Evolutionary conservation across 768 basidiomycete species (phyloP).

Genomic region (Auricularia cornea): DNA sequence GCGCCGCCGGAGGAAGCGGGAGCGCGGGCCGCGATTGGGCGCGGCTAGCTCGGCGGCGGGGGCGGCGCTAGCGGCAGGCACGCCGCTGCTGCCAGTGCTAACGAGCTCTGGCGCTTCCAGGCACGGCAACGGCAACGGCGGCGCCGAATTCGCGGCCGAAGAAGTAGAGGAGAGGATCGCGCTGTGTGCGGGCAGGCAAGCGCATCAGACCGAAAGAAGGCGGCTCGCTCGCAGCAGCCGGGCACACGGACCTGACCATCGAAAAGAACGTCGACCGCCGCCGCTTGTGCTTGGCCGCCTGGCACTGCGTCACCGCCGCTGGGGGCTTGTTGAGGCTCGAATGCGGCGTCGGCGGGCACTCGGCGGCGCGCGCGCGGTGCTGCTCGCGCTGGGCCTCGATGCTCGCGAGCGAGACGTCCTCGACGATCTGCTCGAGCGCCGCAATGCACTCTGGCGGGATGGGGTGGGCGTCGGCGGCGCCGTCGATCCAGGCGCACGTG

Average conservation of each 20-base stretch:
- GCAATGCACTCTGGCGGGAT: slow-evolving; percentile 32
- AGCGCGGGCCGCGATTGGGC: slow-evolving; percentile 13
- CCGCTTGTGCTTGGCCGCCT: slow-evolving; percentile 50
- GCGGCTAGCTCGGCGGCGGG: slow-evolving; percentile 18
- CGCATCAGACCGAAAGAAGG: neutral
- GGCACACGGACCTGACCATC: neutral
- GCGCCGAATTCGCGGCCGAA: slow-evolving; percentile 19
- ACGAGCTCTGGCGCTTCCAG: too few species aligned
- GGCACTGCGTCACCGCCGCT: slow-evolving; percentile 16
- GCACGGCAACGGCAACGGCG: neutral
- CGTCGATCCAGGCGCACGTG: slow-evolving; percentile 51
- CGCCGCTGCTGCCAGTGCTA: slow-evolving; percentile 15
- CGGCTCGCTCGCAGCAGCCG: neutral
- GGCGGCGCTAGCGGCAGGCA: slow-evolving; percentile 16
- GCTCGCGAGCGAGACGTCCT: slow-evolving; percentile 33
- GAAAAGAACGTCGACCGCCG: slow-evolving; percentile 43
- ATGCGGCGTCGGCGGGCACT: neutral
- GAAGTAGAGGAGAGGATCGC: slow-evolving; percentile 25
- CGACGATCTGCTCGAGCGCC: slow-evolving; percentile 42
- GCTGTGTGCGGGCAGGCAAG: slow-evolving; percentile 10
- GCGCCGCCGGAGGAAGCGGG: slow-evolving; percentile 44
- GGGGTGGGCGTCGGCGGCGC: slow-evolving; percentile 40
- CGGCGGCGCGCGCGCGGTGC: slow-evolving; percentile 11
- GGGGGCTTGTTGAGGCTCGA: slow-evolving; percentile 13
- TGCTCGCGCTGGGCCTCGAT: slow-evolving; percentile 9